A percentile compares a stretch with the other conserved stretches of the same genome.
These are phyloP conservation scores for Yamadazyma buinensis DNA, from an alignment of 1,139 yeast genomes.

Conservation along the genomic window DNA sequence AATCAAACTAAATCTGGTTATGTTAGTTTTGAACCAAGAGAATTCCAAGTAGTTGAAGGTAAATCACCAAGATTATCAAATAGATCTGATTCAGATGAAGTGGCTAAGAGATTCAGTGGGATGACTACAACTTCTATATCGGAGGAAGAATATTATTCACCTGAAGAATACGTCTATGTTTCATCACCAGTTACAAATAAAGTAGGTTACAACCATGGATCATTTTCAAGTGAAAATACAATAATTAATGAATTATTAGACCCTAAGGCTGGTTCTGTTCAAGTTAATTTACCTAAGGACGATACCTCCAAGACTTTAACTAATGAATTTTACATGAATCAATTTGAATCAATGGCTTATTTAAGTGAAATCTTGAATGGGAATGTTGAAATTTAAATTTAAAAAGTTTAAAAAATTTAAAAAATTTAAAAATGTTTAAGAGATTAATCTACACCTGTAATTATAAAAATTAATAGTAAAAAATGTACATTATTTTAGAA, in stretches of 20 bases:
- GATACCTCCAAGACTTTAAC: constrained; percentile 7
- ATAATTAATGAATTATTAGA: constrained; percentile 21
- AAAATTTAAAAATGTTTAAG: no score
- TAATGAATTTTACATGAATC: constrained; percentile 11
- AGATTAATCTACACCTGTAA: no score
- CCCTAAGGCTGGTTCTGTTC: constrained; percentile 1
- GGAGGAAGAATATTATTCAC: constrained; percentile 33
- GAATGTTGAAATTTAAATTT: constrained; percentile 16
- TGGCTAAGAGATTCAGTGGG: constrained; percentile 10
- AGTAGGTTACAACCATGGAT: constrained; percentile 10
- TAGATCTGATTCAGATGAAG: constrained; percentile 10
- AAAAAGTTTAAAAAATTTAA: not conserved
- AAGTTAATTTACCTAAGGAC: constrained; percentile 2
- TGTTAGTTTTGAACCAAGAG: no score
- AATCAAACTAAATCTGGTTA: not conserved
- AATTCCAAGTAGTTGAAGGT: no score
- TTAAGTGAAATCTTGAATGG: constrained; percentile 33
- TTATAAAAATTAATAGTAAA: no score
- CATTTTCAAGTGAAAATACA: constrained; percentile 34
- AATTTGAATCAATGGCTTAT: constrained; percentile 32
- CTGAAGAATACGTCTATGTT: constrained; percentile 20
- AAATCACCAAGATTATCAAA: not conserved
- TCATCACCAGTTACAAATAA: constrained; percentile 3
- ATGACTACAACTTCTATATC: constrained; percentile 12
- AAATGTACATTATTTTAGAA: no score